phyloP scores from a whole-genome alignment of 306 rosid genomes.

The Rosa lucieae region DNA sequence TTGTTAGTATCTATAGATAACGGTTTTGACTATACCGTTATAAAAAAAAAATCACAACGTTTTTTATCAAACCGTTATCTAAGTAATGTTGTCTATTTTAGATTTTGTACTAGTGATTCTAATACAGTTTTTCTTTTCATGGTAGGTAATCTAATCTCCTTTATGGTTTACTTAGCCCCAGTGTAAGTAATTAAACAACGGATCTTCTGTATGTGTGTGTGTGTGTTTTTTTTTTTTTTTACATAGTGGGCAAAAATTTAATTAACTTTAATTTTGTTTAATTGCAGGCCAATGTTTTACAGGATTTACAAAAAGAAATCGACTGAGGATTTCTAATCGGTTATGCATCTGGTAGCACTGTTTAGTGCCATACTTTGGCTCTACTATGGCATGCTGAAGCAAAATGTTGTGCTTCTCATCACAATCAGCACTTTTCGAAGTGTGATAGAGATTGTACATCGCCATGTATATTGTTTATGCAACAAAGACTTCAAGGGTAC shows the following conservation, averaged over 20 bases:
- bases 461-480: slow-evolving; percentile 59
- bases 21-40: too few relatives aligned
- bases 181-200: slow-evolving; percentile 44
- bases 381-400: slow-evolving; percentile 32
- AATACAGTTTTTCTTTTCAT: not conserved
- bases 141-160: slow-evolving; percentile 73
- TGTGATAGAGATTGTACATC: slow-evolving; percentile 55
- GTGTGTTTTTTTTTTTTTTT: not conserved
- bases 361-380: slow-evolving; percentile 84
- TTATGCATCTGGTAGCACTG: slow-evolving; percentile 75
- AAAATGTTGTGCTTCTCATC: slow-evolving; percentile 58
- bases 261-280: not conserved
- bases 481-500: slow-evolving; percentile 52
- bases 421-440: slow-evolving; percentile 84
- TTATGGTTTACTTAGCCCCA: slow-evolving; percentile 91
- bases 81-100: too few relatives aligned
- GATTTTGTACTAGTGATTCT: too few relatives aligned
- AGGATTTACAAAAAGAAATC: slow-evolving; percentile 73
- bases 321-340: slow-evolving; percentile 70
- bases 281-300: slow-evolving; percentile 68
- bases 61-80: too few relatives aligned
- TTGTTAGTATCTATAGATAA: too few relatives aligned
- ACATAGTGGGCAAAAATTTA: not conserved
- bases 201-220: not conserved
- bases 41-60: too few relatives aligned